Evolutionary conservation across 202 grass and related monocot species (phyloP).

Genomic region (Elaeis oleifera): DNA sequence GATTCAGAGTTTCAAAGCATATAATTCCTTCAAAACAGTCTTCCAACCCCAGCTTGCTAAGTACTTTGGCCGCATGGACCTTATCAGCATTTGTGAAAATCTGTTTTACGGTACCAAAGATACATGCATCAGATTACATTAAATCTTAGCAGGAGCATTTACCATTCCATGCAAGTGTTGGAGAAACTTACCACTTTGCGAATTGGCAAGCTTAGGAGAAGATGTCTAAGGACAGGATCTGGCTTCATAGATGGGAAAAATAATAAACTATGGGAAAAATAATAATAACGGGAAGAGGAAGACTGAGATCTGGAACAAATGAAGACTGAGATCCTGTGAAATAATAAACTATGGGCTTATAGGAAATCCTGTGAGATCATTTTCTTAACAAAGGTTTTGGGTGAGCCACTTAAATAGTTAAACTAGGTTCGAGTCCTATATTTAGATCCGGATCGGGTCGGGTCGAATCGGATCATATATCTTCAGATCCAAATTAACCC

Average conservation of each 20-base stretch:
- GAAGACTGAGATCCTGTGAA: no score
- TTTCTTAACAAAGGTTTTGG: no score
- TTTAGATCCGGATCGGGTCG: no score
- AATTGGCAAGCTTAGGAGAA: conserved; percentile 71
- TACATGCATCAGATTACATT: background rate
- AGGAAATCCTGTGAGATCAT: no score
- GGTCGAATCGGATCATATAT: no score
- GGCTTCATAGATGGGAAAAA: conserved; percentile 26
- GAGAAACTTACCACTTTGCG: conserved; percentile 64
- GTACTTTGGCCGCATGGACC: conserved; percentile 51
- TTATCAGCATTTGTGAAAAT: conserved; percentile 84
- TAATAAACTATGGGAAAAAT: no score
- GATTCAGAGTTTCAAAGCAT: conserved; percentile 82
- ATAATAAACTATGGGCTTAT: no score
- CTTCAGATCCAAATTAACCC: no score
- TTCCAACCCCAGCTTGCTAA: conserved; percentile 75
- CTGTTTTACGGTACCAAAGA: conserved; percentile 18
- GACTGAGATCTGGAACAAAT: no score
- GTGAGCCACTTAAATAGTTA: no score
- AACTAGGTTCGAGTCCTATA: no score
- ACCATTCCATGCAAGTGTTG: background rate
- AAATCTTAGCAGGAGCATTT: background rate
- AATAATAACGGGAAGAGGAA: no score
- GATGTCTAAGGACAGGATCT: conserved; percentile 59
- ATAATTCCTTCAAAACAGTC: conserved; percentile 77